Evolutionary conservation across 208 protist species (phyloP), one percentile per base, ranked within the genome.

Genomic region (Wallacemonas sp.): DNA sequence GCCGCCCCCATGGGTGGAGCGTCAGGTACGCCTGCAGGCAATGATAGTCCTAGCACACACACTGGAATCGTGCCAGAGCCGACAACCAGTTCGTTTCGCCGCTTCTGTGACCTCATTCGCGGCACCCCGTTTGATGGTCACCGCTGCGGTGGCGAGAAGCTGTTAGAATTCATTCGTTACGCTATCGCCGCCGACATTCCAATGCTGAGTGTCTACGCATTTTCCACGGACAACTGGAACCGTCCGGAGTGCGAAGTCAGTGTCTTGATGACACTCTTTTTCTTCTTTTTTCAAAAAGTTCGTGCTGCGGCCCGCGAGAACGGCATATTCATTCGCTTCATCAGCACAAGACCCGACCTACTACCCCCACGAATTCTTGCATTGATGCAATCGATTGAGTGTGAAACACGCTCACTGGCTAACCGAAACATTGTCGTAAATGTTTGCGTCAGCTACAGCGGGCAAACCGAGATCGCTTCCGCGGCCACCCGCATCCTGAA

Each of bases 211-310:
- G 88, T 94, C 9, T 97, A 95, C 75, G 89, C 91, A 3, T 97
- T 97, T 55, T 97, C 91, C 1, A 93, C 82, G 0, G 87, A 97
- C 62, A 97, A 97, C 73, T 97, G 91, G 90, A 51, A 72, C n/a
- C 77, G 91, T 6, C 60, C 82, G 1, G 30, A 64, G 17, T 68
- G 79, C 5, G 91, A 97, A 60, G 77, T 97, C 22, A 78, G 93
- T 39, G 86, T 88, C 56, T 62, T 97, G 14, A 91, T 94, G 83
- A 65, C 79, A 2, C 72, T 97, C 28, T 94, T 97, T 62, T 80
- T 84, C 26, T 85, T 82, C 63, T 94, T 88, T 60, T 91, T 94
- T 68, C 77, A 88, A 15, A 75, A 76, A n/a, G 82, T 97, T 15
- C 79, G 84, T 15, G 41, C 38, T 14, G 59, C 72, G 19, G 75